Evolutionary conservation across 2,329 filamentous ascomycete genomes (phyloP).

Genomic region (Xylariomycetidae sp.): DNA sequence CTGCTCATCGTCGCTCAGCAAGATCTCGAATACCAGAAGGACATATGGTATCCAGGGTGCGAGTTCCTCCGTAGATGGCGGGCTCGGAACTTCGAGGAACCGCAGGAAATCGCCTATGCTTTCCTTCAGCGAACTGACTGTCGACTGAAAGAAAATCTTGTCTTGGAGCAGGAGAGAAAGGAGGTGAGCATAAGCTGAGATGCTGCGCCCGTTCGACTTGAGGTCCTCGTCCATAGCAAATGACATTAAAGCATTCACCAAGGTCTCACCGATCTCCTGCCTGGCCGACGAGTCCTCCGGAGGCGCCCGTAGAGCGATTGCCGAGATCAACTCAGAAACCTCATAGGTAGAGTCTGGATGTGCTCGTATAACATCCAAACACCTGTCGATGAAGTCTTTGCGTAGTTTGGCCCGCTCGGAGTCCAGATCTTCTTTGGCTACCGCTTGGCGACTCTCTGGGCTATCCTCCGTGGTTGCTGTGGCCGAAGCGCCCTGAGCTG

Average conservation of each 20-base stretch:
- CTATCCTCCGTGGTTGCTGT: constrained; percentile 14
- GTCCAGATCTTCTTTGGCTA: constrained; percentile 75
- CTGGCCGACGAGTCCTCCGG: constrained; percentile 45
- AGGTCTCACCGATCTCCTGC: constrained; percentile 72
- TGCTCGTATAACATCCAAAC: constrained; percentile 80
- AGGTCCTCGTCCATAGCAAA: constrained; percentile 55
- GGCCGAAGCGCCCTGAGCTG: constrained; percentile 13
- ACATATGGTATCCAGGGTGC: constrained; percentile 91
- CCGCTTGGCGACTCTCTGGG: constrained; percentile 21
- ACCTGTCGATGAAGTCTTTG: constrained; percentile 77
- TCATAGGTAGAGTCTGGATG: constrained; percentile 89
- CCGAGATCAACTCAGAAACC: constrained; percentile 76
- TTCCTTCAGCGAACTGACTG: constrained; percentile 67
- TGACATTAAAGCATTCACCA: constrained; percentile 77
- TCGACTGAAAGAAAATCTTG: constrained; percentile 70
- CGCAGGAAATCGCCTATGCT: constrained; percentile 69
- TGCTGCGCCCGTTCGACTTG: constrained; percentile 53
- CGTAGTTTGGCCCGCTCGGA: constrained; percentile 66
- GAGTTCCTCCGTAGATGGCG: constrained; percentile 67
- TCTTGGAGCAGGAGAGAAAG: constrained; percentile 84
- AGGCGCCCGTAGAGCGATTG: constrained; percentile 57
- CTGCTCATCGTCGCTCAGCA: constrained; percentile 84
- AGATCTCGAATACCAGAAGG: constrained; percentile 79
- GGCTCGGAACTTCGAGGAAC: constrained; percentile 68
- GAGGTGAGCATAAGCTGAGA: constrained; percentile 88